phyloP scores from a whole-genome alignment of 1,284 basidiomycete genomes.

The Apiotrichum montevideense region DNA sequence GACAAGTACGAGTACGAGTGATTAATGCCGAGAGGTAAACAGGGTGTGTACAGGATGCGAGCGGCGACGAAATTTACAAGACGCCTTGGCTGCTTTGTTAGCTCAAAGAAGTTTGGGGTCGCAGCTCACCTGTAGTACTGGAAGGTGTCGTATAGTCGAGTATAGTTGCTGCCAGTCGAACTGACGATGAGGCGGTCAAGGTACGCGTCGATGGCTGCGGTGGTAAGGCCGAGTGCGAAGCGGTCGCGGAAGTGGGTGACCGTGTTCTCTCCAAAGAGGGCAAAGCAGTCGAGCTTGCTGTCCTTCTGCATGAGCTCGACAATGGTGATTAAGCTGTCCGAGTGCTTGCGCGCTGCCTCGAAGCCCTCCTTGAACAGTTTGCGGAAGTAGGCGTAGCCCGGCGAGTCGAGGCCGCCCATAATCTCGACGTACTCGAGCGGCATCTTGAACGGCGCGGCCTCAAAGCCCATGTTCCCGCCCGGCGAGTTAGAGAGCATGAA shows the following conservation, averaged over 20 bases:
- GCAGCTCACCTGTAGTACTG: slow-evolving; percentile 37
- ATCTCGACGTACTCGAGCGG: slow-evolving; percentile 93
- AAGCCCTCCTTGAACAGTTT: slow-evolving; percentile 87
- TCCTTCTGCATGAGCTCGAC: slow-evolving; percentile 98
- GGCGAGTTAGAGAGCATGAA: slow-evolving; percentile 97
- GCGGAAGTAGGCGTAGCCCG: slow-evolving; percentile 78
- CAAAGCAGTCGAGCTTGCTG: slow-evolving; percentile 87
- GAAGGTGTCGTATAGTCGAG: slow-evolving; percentile 79
- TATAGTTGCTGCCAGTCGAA: slow-evolving; percentile 87
- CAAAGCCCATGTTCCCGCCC: slow-evolving; percentile 89
- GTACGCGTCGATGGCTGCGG: slow-evolving; percentile 79
- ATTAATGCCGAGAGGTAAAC: too few relatives aligned
- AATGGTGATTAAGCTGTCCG: slow-evolving; percentile 90
- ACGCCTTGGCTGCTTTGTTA: too few relatives aligned
- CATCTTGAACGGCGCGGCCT: slow-evolving; percentile 97
- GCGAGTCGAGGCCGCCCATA: slow-evolving; percentile 75
- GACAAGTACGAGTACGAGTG: too few relatives aligned
- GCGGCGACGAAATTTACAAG: too few relatives aligned
- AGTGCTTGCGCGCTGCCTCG: slow-evolving; percentile 88
- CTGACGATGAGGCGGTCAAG: slow-evolving; percentile 80
- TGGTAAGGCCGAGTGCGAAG: slow-evolving; percentile 85
- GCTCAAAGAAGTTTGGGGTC: too few relatives aligned
- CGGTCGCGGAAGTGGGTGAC: slow-evolving; percentile 80
- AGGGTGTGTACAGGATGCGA: too few relatives aligned
- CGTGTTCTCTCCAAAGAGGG: slow-evolving; percentile 83